A percentile compares a stretch with the other conserved stretches of the same genome.
phyloP scores from a whole-genome alignment of 176 grass and related monocot genomes.

The Oropetium thomaeum region DNA sequence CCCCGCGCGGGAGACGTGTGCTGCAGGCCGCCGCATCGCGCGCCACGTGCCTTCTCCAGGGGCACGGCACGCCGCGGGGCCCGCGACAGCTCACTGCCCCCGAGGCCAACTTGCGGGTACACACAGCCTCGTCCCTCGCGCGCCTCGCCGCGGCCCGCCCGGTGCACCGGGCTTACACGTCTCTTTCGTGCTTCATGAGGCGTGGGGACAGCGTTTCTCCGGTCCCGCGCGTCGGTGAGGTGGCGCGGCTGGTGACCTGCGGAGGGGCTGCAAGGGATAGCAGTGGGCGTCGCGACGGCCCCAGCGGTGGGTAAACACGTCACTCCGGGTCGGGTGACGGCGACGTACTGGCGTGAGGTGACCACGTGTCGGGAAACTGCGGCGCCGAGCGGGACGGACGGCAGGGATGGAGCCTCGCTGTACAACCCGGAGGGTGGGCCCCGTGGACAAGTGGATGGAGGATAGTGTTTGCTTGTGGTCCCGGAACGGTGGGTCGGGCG shows the following conservation, averaged over 20 bases:
- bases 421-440: neutral
- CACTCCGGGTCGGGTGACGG: neutral
- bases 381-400: neutral
- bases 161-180: neutral
- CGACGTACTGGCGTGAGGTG: conserved; percentile 1
- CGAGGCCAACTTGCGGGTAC: conserved; percentile 14
- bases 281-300: neutral
- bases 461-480: conserved; percentile 16
- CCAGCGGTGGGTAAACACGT: conserved; percentile 26
- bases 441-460: conserved; percentile 23
- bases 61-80: neutral
- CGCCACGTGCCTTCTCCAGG: conserved; percentile 36
- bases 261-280: neutral
- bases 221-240: neutral
- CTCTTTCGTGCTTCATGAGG: neutral
- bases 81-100: conserved; percentile 34
- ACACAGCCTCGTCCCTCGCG: neutral
- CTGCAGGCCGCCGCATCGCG: conserved; percentile 41
- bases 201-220: neutral
- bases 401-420: conserved; percentile 3
- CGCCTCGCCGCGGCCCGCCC: neutral
- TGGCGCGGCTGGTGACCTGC: no score
- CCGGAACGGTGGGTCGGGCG: neutral
- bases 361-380: conserved; percentile 6
- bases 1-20: neutral